phyloP scores from a whole-genome alignment of 495 filamentous ascomycete genomes.

The Penicillium cinerascens region DNA sequence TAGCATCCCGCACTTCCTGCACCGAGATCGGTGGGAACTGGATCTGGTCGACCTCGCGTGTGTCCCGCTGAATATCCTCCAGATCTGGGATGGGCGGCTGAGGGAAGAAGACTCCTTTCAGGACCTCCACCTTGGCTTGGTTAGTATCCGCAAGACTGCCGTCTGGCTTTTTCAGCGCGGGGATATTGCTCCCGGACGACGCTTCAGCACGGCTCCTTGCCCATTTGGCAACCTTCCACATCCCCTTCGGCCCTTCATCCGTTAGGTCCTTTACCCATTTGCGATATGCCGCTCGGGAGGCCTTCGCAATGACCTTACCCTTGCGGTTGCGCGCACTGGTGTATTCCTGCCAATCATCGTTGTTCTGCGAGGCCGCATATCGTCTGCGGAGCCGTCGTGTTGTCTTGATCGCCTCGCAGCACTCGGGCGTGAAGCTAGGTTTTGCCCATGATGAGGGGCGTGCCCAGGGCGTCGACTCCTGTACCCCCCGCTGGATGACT shows the following conservation, averaged over 20 bases:
- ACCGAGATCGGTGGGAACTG: neutral
- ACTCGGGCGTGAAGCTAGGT: slow-evolving; percentile 8
- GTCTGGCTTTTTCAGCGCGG: neutral
- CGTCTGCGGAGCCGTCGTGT: neutral
- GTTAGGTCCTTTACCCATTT: neutral
- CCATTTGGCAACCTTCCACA: slow-evolving; percentile 14
- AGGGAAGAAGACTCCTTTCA: slow-evolving; percentile 25
- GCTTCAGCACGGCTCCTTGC: slow-evolving; percentile 5
- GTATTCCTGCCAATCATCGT: neutral
- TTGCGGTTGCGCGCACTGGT: neutral
- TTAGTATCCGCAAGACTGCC: neutral
- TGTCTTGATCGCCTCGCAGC: slow-evolving; percentile 5
- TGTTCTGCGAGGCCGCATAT: neutral
- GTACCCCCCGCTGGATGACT: neutral
- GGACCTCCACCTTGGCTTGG: slow-evolving; percentile 13
- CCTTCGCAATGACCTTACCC: neutral
- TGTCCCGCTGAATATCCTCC: slow-evolving; percentile 10
- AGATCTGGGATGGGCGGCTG: slow-evolving; percentile 18
- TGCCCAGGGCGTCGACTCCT: too few species aligned
- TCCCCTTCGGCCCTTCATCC: slow-evolving; percentile 4
- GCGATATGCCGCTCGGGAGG: neutral
- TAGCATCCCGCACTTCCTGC: slow-evolving; percentile 4
- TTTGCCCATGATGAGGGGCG: slow-evolving; percentile 5
- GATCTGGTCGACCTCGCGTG: neutral
- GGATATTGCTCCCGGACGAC: slow-evolving; percentile 1